Conservation (phyloP, 148 eudicot species). For the Rhododendron henanense region DNA sequence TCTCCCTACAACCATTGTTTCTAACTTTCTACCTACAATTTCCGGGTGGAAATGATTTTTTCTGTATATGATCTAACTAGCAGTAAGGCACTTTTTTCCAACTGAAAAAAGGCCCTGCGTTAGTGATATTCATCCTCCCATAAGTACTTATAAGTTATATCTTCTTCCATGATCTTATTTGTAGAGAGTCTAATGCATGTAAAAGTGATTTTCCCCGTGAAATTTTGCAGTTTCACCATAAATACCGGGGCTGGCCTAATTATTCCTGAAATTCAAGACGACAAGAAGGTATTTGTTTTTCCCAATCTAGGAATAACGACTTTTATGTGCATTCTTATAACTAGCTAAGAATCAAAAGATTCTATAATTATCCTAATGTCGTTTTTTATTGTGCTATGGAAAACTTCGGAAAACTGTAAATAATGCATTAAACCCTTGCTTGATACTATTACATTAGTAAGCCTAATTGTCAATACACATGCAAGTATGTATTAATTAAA, state of each 20-base stretch:
- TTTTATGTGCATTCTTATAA: background rate
- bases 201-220: background rate
- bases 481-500: background rate
- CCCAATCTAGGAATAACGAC: background rate
- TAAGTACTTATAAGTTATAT: no score
- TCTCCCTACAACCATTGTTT: background rate
- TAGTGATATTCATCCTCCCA: background rate
- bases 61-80: background rate
- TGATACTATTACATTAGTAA: background rate
- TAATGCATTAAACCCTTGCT: background rate
- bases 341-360: background rate
- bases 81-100: background rate
- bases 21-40: background rate
- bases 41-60: background rate
- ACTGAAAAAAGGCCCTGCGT: background rate
- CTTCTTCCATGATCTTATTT: constrained; percentile 1
- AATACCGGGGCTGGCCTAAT: constrained; percentile 98
- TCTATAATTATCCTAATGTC: background rate
- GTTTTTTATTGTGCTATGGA: background rate
- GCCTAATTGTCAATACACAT: background rate
- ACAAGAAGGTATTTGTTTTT: constrained; percentile 57
- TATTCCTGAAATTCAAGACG: constrained; percentile 91
- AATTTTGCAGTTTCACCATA: constrained; percentile 68
- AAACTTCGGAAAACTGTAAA: background rate
- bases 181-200: background rate